Evolutionary conservation across 768 basidiomycete species (phyloP), one percentile per base, ranked within the genome.

Genomic region (Trametes meyenii): DNA sequence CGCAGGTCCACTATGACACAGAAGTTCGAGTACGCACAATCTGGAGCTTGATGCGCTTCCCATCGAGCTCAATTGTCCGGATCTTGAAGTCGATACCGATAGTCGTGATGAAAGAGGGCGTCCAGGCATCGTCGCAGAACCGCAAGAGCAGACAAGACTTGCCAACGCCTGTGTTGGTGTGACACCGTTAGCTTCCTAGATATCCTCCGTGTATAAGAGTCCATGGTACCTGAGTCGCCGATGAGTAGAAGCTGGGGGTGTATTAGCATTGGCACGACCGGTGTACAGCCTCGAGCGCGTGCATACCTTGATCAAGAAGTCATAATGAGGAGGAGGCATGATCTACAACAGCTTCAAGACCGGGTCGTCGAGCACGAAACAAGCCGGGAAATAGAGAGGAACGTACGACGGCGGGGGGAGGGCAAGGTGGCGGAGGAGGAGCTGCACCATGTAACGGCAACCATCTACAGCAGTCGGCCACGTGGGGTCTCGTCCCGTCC

Each of bases 21-120:
- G 13, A 4, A 19, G 26, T 13, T 43, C 23, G 26, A 16, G 13
- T 6, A 83, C 92, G 67, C 66, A 96, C 96, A 74, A 98, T 98
- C 77, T 98, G 96, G n/a, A 98, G 84, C 78, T 98, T 98, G 74
- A 98, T 95, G 46, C 93, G 87, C 79, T 98, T 98, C 42, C 96
- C 96, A 69, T 98, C 96, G 51, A 98, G 84, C 75, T 98, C 96
- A 73, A 98, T 98, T 53, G 96, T 98, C 36, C 96, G 88, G 77
- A 98, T 98, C 88, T 96, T 96, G 84, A 97, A 97, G 85, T 97
- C 95, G 68, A 98, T 96, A 61, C 96, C 97, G 75, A 99, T 99
- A 59, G 97, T 99, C 59, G 96, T 98, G 78, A 98, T 98, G 81
- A 98, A 98, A 45, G 92, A 95, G 50, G 96, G 96, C 36, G 97